A percentile compares a stretch with the other conserved stretches of the same genome.
Conservation (phyloP, 305 asterid species). For the Fraxinus paxiana region DNA sequence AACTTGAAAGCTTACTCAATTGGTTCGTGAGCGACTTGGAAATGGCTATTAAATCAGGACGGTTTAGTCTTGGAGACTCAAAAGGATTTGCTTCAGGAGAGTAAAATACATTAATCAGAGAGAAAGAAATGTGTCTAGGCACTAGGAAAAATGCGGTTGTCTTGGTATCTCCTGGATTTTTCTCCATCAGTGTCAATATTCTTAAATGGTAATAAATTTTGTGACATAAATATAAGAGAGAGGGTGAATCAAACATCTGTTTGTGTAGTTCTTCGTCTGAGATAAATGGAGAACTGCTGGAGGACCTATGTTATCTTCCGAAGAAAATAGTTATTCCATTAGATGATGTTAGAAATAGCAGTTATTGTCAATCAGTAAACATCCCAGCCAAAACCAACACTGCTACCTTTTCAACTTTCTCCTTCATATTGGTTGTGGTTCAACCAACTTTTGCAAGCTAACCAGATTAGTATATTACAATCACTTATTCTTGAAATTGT, state of each 20-base stretch:
- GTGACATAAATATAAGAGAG: neutral
- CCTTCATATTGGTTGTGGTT: neutral
- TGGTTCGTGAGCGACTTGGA: neutral
- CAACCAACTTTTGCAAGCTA: constrained; percentile 1
- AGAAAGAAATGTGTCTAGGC: neutral
- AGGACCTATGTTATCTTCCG: neutral
- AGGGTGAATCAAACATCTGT: neutral
- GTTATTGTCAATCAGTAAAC: neutral
- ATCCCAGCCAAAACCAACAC: neutral
- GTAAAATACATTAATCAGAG: neutral
- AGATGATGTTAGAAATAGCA: neutral
- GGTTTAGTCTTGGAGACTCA: neutral
- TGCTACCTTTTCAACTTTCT: neutral
- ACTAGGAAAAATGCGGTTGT: neutral
- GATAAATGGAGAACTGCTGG: neutral
- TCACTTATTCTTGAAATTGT: neutral
- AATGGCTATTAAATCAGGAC: neutral
- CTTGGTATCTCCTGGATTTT: neutral
- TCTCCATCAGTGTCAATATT: neutral
- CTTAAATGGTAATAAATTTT: neutral
- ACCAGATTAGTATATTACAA: constrained; percentile 5
- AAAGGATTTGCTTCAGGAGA: neutral
- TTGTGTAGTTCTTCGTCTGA: neutral
- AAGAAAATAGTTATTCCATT: neutral
- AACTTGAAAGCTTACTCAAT: neutral